Conservation (phyloP, 83 land plant genomes). For the Picea abies region DNA sequence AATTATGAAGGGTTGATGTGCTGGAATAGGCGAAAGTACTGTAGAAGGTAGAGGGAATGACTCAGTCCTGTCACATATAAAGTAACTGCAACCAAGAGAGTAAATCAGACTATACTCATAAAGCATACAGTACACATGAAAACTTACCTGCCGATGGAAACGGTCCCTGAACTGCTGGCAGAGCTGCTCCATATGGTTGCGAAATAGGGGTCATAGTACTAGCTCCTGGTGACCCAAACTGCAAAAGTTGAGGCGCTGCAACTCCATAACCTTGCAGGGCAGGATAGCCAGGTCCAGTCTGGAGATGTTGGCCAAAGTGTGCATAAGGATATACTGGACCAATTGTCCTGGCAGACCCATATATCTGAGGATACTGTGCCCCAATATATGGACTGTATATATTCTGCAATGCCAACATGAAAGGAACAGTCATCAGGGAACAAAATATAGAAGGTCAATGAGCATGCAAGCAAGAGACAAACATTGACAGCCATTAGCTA, state of each 20-base stretch:
- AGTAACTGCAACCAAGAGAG: not conserved
- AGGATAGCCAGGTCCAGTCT: conserved; percentile 46
- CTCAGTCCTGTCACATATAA: not conserved
- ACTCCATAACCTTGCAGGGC: conserved; percentile 48
- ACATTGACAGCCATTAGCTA: not conserved
- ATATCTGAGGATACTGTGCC: conserved; percentile 61
- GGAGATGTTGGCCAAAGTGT: conserved; percentile 49
- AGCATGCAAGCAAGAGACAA: not conserved
- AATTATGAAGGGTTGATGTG: conserved; percentile 41
- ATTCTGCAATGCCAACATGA: conserved; percentile 37
- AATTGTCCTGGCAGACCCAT: conserved; percentile 60
- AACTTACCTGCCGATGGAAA: conserved; percentile 25
- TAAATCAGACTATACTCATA: not conserved
- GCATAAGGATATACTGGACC: conserved; percentile 52
- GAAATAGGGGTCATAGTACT: conserved; percentile 32
- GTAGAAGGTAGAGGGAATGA: conserved; percentile 18
- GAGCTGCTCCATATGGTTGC: conserved; percentile 32
- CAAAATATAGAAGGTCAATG: not conserved
- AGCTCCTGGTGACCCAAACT: conserved; percentile 46
- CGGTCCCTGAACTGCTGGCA: conserved; percentile 52
- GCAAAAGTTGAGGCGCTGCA: conserved; percentile 50
- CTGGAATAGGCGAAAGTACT: conserved; percentile 30
- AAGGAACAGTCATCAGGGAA: not conserved
- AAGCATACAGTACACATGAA: not conserved
- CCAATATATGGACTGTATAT: conserved; percentile 49